Evolutionary conservation across 2,329 filamentous ascomycete genomes (phyloP).

Genomic region (Colletotrichum sublineola): DNA sequence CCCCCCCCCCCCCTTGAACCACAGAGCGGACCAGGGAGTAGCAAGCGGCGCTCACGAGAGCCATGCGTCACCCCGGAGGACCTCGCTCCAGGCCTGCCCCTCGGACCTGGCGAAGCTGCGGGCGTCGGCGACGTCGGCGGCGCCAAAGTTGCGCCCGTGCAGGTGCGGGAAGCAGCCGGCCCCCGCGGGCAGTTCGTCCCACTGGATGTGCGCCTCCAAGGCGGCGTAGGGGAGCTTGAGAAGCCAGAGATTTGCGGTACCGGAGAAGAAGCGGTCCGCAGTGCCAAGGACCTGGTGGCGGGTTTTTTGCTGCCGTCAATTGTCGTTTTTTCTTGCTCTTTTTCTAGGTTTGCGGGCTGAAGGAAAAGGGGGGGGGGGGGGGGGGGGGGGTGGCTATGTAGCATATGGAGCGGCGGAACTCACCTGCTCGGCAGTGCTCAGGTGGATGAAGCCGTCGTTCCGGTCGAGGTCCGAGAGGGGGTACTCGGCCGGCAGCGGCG

Average conservation of each 20-base stretch:
- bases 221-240: constrained; percentile 66
- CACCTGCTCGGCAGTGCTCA: constrained; percentile 70
- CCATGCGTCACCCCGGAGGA: constrained; percentile 57
- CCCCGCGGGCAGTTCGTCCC: constrained; percentile 66
- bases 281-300: constrained; percentile 58
- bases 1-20: not conserved
- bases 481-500: constrained; percentile 65
- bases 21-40: not conserved
- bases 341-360: not conserved
- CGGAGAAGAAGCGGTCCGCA: constrained; percentile 59
- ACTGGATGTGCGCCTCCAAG: constrained; percentile 61
- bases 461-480: constrained; percentile 71
- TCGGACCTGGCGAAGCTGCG: constrained; percentile 61
- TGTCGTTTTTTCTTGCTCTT: not conserved
- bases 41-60: constrained; percentile 45
- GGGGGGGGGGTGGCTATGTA: not conserved
- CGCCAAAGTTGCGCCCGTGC: constrained; percentile 68
- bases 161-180: constrained; percentile 68
- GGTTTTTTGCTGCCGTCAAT: not conserved
- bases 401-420: constrained; percentile 23
- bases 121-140: constrained; percentile 61
- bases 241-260: constrained; percentile 59
- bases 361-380: not conserved
- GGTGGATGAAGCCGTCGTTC: constrained; percentile 72
- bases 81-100: constrained; percentile 62